Percentiles rank a stretch among this genome's conserved stretches.
These are phyloP conservation scores for Berkeleyomyces rouxiae DNA, from an alignment of 2,329 filamentous ascomycete genomes.

Conservation along the genomic window DNA sequence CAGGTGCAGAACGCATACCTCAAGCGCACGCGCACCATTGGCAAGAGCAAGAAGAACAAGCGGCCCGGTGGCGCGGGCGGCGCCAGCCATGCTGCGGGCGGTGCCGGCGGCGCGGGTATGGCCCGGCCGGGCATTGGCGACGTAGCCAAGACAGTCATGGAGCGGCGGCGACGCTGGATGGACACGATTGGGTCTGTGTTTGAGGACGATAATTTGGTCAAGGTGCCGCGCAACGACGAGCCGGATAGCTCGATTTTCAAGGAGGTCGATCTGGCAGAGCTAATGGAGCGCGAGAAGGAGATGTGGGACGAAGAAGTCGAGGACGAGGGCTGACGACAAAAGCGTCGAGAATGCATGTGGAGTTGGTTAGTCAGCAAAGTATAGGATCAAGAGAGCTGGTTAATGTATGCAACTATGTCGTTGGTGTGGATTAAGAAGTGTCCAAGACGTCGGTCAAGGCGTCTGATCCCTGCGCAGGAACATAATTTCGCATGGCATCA, in stretches of 20 bases:
- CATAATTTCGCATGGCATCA: too few relatives aligned
- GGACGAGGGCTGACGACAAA: constrained; percentile 25
- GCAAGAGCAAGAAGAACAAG: constrained; percentile 86
- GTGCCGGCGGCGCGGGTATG: constrained; percentile 42
- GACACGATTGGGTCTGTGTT: constrained; percentile 84
- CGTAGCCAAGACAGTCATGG: constrained; percentile 81
- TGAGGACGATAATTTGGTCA: constrained; percentile 58
- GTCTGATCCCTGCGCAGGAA: too few relatives aligned
- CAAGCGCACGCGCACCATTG: constrained; percentile 85
- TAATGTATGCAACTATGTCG: too few relatives aligned
- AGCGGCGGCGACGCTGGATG: constrained; percentile 75
- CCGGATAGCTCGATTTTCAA: constrained; percentile 57
- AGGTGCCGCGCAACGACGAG: constrained; percentile 51
- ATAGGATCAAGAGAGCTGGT: neutral
- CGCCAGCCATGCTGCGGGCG: constrained; percentile 46
- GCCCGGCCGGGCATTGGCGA: constrained; percentile 76
- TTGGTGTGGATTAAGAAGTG: too few relatives aligned
- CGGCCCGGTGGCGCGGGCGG: constrained; percentile 58
- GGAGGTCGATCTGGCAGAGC: constrained; percentile 50
- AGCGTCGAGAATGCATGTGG: neutral
- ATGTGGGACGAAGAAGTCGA: constrained; percentile 69
- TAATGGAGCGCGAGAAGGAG: constrained; percentile 61
- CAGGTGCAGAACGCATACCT: constrained; percentile 92
- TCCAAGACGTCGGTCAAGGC: too few relatives aligned
- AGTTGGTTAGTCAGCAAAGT: neutral